Conservation (phyloP, 106 monocot species). For the Apostasia ramifera region DNA sequence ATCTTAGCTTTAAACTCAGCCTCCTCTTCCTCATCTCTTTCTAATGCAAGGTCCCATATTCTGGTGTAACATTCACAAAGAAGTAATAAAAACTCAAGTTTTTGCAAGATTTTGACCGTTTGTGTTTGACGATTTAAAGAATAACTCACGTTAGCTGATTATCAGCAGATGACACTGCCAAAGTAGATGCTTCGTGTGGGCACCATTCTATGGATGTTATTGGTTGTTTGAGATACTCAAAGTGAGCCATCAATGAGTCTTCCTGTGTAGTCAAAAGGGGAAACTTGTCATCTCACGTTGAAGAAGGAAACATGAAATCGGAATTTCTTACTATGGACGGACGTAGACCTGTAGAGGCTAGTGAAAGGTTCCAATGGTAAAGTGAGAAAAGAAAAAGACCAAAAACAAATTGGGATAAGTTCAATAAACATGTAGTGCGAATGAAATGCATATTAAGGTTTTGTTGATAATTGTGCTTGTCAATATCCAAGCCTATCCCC, state of each 20-base stretch:
- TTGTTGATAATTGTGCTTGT: too few relatives aligned
- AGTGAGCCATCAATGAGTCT: constrained; percentile 81
- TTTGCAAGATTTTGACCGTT: too few relatives aligned
- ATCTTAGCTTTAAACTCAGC: constrained; percentile 78
- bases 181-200: constrained; percentile 89
- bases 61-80: constrained; percentile 23
- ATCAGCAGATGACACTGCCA: constrained; percentile 87
- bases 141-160: constrained; percentile 81
- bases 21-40: constrained; percentile 95
- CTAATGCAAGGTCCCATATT: constrained; percentile 93
- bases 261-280: constrained; percentile 30
- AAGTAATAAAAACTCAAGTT: too few relatives aligned
- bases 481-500: too few relatives aligned
- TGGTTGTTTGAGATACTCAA: constrained; percentile 86
- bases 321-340: background rate
- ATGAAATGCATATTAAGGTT: too few relatives aligned
- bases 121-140: background rate
- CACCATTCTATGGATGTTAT: constrained; percentile 98
- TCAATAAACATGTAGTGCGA: too few relatives aligned
- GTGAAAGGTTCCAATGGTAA: too few relatives aligned
- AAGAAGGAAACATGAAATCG: background rate
- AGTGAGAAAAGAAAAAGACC: too few relatives aligned
- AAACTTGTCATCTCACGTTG: background rate
- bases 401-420: too few relatives aligned
- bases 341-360: too few relatives aligned